Base-by-base conservation (phyloP, 768 basidiomycete genomes). In the Russula abietina region DNA sequence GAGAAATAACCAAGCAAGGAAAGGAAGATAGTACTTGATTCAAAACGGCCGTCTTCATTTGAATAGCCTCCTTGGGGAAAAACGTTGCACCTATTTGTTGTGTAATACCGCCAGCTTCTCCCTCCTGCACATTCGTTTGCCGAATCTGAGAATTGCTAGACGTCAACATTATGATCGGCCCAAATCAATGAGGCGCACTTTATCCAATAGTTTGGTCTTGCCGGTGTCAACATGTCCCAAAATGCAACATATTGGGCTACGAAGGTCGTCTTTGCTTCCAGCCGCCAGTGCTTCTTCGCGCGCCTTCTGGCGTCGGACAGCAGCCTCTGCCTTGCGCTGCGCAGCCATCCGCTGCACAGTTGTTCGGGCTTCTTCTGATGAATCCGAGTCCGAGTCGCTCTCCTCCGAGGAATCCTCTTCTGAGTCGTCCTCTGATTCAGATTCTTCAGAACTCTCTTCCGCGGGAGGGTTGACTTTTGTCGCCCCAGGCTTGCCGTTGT, bases 1-100 rank as follows among this genome's bases (percentile, higher is more conserved):
- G 41, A 16, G 65, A 54, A 28, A 66, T 38, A 26, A 17, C 33
- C 28, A 17, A 17, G 17, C 9, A 61, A 14, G 4, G 16, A 51
- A 45, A n/a, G 12, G 46, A 36, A 36, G 69, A 51, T 28, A 73
- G 59, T 66, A 87, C 92, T 75, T 82, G 88, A 76, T 98, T 96
- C 77, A 98, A 76, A n/a, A 98, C 94, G 16, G 80, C 80, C 7
- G 97, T 98, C 81, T 98, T 98, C 45, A 83, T 83, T 76, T 86
- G 85, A 75, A 99, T 97, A 8, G 96, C 95, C 6, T 93, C 90
- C 36, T 89, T 88, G 39, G 97, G 97, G 85, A 99, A 98, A 79
- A 95, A 99, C 0, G 97, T 98, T 24, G 97, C 97, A 80, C 97
- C 97, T 68, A 99, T 99, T 74, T 99, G 97, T 75, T 98, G 97